Evolutionary conservation across 2,329 filamentous ascomycete species (phyloP).

Genomic region (Metarhizium brunneum): DNA sequence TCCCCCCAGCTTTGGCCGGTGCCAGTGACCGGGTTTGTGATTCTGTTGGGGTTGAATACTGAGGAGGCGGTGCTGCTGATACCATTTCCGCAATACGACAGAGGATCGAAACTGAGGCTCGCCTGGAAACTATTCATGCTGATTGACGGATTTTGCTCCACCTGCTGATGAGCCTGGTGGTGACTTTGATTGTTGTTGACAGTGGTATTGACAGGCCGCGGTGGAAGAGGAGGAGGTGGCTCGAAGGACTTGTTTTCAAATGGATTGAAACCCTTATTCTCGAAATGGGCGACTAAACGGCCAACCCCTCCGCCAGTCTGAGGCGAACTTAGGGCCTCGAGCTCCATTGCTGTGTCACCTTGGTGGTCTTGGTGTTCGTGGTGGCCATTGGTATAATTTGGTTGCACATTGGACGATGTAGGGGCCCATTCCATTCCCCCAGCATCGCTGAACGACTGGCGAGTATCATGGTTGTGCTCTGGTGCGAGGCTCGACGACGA

Average conservation of each 20-base stretch:
- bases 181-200: slow-evolving; percentile 7
- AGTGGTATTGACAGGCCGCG: slow-evolving; percentile 20
- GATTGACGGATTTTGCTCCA: slow-evolving; percentile 11
- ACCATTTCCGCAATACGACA: slow-evolving; percentile 6
- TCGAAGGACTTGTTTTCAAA: slow-evolving; percentile 28
- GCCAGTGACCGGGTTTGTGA: slow-evolving; percentile 22
- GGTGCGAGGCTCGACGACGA: slow-evolving; percentile 14
- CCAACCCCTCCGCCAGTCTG: slow-evolving; percentile 20
- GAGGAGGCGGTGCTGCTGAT: slow-evolving; percentile 1
- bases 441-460: slow-evolving; percentile 17
- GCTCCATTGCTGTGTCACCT: slow-evolving; percentile 15
- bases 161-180: slow-evolving; percentile 9
- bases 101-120: slow-evolving; percentile 5
- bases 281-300: slow-evolving; percentile 31
- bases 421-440: slow-evolving; percentile 30
- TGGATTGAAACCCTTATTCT: slow-evolving; percentile 22
- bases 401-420: slow-evolving; percentile 18
- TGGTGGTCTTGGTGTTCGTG: slow-evolving; percentile 3
- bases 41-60: slow-evolving; percentile 15
- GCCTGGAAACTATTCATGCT: slow-evolving; percentile 11
- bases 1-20: slow-evolving; percentile 23
- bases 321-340: slow-evolving; percentile 15
- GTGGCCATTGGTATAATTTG: slow-evolving; percentile 17
- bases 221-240: slow-evolving; percentile 23
- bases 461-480: slow-evolving; percentile 16